Evolutionary conservation across 768 basidiomycete genomes (phyloP).

Genomic region (Kwoniella dendrophila): DNA sequence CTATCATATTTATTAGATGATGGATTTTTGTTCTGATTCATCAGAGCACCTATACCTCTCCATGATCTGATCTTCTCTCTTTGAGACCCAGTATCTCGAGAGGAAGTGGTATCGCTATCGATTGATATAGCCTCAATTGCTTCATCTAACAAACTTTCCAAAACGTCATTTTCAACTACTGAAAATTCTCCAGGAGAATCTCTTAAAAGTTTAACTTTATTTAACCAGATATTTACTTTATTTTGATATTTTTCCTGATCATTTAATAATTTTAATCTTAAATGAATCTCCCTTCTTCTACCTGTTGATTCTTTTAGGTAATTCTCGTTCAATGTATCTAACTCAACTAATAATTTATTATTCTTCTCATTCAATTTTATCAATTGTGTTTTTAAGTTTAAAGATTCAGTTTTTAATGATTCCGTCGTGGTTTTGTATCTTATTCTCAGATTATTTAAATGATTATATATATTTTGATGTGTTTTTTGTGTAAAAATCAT

Average conservation of each 20-base stretch:
- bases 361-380: slow-evolving; percentile 32
- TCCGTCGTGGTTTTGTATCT: slow-evolving; percentile 48
- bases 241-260: slow-evolving; percentile 43
- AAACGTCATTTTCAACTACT: slow-evolving; percentile 41
- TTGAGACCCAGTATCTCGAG: neutral
- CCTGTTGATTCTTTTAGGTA: slow-evolving; percentile 52
- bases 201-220: slow-evolving; percentile 35
- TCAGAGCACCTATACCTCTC: slow-evolving; percentile 28
- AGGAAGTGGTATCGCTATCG: neutral
- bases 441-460: slow-evolving; percentile 48
- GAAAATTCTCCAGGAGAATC: slow-evolving; percentile 43
- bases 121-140: slow-evolving; percentile 31
- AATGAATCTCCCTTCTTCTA: slow-evolving; percentile 51
- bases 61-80: slow-evolving; percentile 29
- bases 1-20: neutral
- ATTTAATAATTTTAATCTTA: slow-evolving; percentile 47
- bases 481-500: slow-evolving; percentile 58
- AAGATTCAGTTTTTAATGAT: slow-evolving; percentile 43
- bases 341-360: slow-evolving; percentile 33
- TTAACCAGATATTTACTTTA: slow-evolving; percentile 48
- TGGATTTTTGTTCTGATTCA: slow-evolving; percentile 14
- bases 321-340: slow-evolving; percentile 53
- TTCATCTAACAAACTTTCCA: slow-evolving; percentile 47
- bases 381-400: slow-evolving; percentile 31
- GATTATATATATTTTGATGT: slow-evolving; percentile 49